Evolutionary conservation across 2,329 filamentous ascomycete genomes (phyloP).

Genomic region (Cryphonectria radicalis): DNA sequence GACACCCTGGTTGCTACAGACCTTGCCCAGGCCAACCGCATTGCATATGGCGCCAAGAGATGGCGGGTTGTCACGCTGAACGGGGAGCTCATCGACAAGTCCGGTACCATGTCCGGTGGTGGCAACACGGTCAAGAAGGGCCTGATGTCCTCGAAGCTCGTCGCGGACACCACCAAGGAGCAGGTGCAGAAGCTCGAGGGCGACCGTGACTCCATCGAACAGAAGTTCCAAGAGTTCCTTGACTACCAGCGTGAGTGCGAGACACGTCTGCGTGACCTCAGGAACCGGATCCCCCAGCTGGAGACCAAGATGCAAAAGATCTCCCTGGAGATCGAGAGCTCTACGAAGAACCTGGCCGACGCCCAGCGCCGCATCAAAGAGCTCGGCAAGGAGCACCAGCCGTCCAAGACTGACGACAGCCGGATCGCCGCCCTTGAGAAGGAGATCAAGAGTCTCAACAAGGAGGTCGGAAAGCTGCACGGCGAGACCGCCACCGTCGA

Average conservation of each 20-base stretch:
- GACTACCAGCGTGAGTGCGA: slow-evolving; percentile 83
- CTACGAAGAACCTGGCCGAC: slow-evolving; percentile 81
- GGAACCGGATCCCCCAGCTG: slow-evolving; percentile 78
- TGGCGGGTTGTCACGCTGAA: slow-evolving; percentile 97
- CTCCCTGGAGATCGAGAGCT: slow-evolving; percentile 83
- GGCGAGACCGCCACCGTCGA: slow-evolving; percentile 88
- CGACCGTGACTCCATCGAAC: slow-evolving; percentile 83
- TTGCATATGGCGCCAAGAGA: slow-evolving; percentile 89
- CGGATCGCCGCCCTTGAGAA: slow-evolving; percentile 75
- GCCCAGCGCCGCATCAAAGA: slow-evolving; percentile 85
- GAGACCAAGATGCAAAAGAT: slow-evolving; percentile 94
- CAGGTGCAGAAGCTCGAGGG: slow-evolving; percentile 85
- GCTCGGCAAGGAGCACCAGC: slow-evolving; percentile 77
- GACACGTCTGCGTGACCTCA: slow-evolving; percentile 69
- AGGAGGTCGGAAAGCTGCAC: slow-evolving; percentile 79
- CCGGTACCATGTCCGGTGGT: slow-evolving; percentile 98
- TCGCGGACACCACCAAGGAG: slow-evolving; percentile 84
- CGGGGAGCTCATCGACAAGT: slow-evolving; percentile 95
- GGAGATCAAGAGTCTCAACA: slow-evolving; percentile 74
- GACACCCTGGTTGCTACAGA: slow-evolving; percentile 94
- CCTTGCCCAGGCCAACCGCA: slow-evolving; percentile 93
- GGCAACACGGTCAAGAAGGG: slow-evolving; percentile 88
- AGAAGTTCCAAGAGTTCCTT: slow-evolving; percentile 82
- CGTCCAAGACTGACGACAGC: slow-evolving; percentile 78
- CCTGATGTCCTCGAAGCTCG: slow-evolving; percentile 94